Base-by-base conservation (phyloP, 1,284 basidiomycete genomes). In the Apiotrichum akiyoshidainum region DNA sequence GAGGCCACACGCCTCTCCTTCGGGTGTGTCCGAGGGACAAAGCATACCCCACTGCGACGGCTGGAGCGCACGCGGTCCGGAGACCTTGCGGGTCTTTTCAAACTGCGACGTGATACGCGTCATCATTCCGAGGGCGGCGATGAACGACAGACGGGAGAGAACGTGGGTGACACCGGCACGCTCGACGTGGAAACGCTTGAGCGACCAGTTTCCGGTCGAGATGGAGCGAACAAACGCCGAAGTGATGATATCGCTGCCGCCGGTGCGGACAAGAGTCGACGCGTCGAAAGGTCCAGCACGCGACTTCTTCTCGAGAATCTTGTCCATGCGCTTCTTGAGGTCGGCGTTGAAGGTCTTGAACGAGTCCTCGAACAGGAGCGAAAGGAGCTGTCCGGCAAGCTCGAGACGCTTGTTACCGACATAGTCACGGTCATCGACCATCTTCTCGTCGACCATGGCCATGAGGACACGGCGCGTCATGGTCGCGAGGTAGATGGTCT, bases 111-210 rank as follows among this genome's bases (percentile, higher is more conserved):
- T 90, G 65, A 99, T 99, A 48, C 96, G 87, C 11, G 96, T 99
- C 97, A 99, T 99, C 96, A 99, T 99, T 39, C 97, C 96, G 21
- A 99, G 83, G 1, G 96, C 97, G 57, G 93, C 91, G 74, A 99
- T 98, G 83, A 94, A 99, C 67, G 87, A 90, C 49, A 99, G 80
- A 34, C 97, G 86, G 71, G 90, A 94, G 33, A 99, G 85, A 59
- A 99, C 97, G 75, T 99, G 96, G 5, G 96, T 99, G 53, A 99
- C 93, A 57, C 96, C 96, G 0, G 96, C 96, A 45, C 97, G 86
- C 75, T 99, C 96, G 92, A 99, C 99, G 82, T 96, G 97, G 86
- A 99, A 99, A 61, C 96, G 90, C 79, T 99, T 99, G 57, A 99
- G 81, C 26, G 91, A 93, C 96, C 96, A 99, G 73, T 99, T 99